Percentiles rank a stretch among this genome's conserved stretches.
Conservation (phyloP, 2,329 filamentous ascomycete genomes). For the Apiospora aurea region DNA sequence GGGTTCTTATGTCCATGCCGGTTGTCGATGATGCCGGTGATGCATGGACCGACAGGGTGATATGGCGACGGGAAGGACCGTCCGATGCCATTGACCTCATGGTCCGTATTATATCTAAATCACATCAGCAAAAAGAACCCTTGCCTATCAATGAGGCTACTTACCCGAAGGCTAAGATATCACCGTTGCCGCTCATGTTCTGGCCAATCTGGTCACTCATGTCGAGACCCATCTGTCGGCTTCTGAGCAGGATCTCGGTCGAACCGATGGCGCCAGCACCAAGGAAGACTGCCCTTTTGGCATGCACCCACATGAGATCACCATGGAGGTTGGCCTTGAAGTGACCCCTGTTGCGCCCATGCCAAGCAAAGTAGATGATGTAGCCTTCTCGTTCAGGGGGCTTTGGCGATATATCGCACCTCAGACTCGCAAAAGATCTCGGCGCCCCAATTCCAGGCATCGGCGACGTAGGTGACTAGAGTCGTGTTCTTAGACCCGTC, state of each 20-base stretch:
- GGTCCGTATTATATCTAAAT: slow-evolving; percentile 63
- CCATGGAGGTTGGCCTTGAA: slow-evolving; percentile 62
- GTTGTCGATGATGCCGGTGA: slow-evolving; percentile 68
- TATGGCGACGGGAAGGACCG: slow-evolving; percentile 55
- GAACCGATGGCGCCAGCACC: slow-evolving; percentile 71
- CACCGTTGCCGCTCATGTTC: slow-evolving; percentile 71
- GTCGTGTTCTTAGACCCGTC: slow-evolving; percentile 73
- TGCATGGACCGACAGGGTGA: slow-evolving; percentile 66
- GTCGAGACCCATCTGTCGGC: slow-evolving; percentile 62
- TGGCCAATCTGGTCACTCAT: slow-evolving; percentile 65
- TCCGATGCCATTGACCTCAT: slow-evolving; percentile 64
- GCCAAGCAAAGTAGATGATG: slow-evolving; percentile 70
- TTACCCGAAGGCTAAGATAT: slow-evolving; percentile 69
- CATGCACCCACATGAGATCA: slow-evolving; percentile 72
- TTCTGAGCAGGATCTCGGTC: slow-evolving; percentile 70
- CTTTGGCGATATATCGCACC: slow-evolving; percentile 67
- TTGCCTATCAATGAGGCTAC: slow-evolving; percentile 28
- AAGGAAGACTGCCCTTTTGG: slow-evolving; percentile 69
- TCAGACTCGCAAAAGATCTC: slow-evolving; percentile 76
- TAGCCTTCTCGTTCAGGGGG: slow-evolving; percentile 61
- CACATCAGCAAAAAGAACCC: slow-evolving; percentile 24
- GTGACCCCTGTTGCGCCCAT: slow-evolving; percentile 62
- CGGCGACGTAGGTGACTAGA: slow-evolving; percentile 70
- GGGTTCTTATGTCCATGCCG: slow-evolving; percentile 58
- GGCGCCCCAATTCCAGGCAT: slow-evolving; percentile 76